A percentile compares a stretch with the other conserved stretches of the same genome.
phyloP scores from a whole-genome alignment of 192 early-diverging fungal genomes.

The Umbelopsis vinacea region DNA sequence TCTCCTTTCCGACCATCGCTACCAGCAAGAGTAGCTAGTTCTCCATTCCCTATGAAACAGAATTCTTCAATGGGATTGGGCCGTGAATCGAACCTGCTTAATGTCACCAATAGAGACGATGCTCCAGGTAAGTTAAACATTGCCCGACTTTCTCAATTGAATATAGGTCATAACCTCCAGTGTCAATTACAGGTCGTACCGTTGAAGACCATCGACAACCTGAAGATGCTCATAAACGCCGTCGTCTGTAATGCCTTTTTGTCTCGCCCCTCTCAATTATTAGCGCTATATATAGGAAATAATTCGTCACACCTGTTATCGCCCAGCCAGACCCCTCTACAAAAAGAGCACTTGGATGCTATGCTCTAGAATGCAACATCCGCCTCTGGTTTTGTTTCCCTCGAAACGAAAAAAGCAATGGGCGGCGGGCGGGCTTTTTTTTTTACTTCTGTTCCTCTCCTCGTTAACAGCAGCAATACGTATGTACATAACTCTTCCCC shows the following conservation, averaged over 20 bases:
- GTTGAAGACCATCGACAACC: not conserved
- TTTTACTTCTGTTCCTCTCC: not conserved
- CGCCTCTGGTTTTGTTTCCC: not conserved
- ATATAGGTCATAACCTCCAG: no score
- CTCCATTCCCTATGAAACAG: constrained; percentile 1
- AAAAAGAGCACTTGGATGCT: not conserved
- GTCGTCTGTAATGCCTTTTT: not conserved
- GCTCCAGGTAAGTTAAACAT: not conserved
- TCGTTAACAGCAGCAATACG: constrained; percentile 5
- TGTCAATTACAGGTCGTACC: not conserved
- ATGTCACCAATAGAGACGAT: constrained; percentile 8
- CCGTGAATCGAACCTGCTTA: constrained; percentile 26
- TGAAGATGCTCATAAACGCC: not conserved
- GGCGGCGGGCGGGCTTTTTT: no score
- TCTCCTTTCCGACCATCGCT: not conserved
- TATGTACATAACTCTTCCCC: constrained; percentile 21
- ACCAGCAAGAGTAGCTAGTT: not conserved
- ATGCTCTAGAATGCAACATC: not conserved
- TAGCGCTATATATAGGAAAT: constrained; percentile 5
- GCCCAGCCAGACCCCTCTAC: not conserved
- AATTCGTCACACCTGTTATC: not conserved
- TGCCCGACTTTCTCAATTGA: no score
- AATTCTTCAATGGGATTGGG: constrained; percentile 20
- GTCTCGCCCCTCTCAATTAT: not conserved
- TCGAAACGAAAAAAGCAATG: not conserved